Evolutionary conservation across 305 asterid genomes (phyloP), one percentile per base, ranked within the genome.

Genomic region (Fraxinus greggii): DNA sequence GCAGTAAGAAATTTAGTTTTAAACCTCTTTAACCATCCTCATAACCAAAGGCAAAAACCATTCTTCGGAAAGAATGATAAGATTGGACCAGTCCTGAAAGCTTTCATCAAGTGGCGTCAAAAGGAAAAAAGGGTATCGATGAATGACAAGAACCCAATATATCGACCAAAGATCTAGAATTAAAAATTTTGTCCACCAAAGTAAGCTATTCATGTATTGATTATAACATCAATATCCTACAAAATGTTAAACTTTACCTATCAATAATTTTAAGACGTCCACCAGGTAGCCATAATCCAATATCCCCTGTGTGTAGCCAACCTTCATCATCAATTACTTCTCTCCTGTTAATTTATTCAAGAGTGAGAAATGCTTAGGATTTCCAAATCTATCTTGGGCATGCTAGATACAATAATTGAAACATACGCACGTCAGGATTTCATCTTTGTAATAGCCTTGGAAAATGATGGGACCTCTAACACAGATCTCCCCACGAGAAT

Each of bases 401-500:
- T 26, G 12, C 54, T 56, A 75, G 84, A 29, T 75, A 33, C 81
- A 63, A 78, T 24, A 83, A 56, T 69, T 78, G 74, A 21, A 83
- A 88, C 84, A 69, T 73, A 75, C 76, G 31, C 90, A 96, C 99
- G 97, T 92, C 75, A 93, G 98, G 84, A 88, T 84, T 89, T 93
- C 98, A 86, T 94, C 98, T 87, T 93, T 94, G 90, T 81, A 96
- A 85, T 96, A 94, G 90, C 98, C 98, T 85, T 84, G 90, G 90
- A 96, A 96, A 75, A 92, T 48, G 79, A 85, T 93, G 86, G 93
- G 98, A 48, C 99, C 99, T 90, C 99, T 91, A 81, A 94, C 97
- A 88, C 99, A 96, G 86, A 96, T 94, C 92, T 96, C 99, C 78
- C 99, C 99, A 75, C 99, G 98, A 77, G 98, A 98, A 88, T 93